Conservation (phyloP, 768 basidiomycete species). For the Termitomyces bulborhizus region DNA sequence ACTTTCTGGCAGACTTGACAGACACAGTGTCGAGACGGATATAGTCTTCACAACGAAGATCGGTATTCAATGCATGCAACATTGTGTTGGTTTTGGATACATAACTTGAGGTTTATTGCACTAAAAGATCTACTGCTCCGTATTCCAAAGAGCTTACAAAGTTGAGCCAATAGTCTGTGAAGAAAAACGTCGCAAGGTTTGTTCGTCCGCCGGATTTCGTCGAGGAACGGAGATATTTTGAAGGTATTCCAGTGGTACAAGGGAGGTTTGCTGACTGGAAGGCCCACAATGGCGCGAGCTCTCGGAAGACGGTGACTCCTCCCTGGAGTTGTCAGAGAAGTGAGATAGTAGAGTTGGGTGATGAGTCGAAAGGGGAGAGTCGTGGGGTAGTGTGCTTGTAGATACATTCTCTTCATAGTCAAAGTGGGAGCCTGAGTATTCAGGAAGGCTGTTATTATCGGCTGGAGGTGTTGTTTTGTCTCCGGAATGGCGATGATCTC, state of each 20-base stretch:
- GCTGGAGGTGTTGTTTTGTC: slow-evolving; percentile 23
- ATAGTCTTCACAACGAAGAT: not conserved
- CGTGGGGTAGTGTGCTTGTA: slow-evolving; percentile 17
- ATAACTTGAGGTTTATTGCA: not conserved
- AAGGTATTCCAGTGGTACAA: slow-evolving; percentile 62
- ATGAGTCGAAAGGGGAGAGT: slow-evolving; percentile 16
- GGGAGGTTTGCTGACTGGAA: slow-evolving; percentile 22
- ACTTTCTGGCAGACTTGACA: not conserved
- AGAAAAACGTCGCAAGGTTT: slow-evolving; percentile 53
- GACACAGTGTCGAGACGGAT: not conserved
- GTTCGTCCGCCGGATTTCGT: slow-evolving; percentile 61
- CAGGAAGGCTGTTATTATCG: slow-evolving; percentile 19
- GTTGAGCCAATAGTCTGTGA: slow-evolving; percentile 17
- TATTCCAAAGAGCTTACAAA: not conserved
- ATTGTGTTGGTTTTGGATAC: not conserved
- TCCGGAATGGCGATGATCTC: slow-evolving; percentile 40
- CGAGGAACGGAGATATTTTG: slow-evolving; percentile 46
- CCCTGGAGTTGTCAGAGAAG: slow-evolving; percentile 27
- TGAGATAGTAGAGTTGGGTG: slow-evolving; percentile 19
- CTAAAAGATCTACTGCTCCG: not conserved
- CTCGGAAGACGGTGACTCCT: slow-evolving; percentile 32
- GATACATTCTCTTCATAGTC: slow-evolving; percentile 14
- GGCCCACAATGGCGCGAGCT: slow-evolving; percentile 22
- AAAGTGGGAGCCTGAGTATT: slow-evolving; percentile 15
- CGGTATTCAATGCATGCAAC: not conserved